These are phyloP conservation scores for Phytophthora sp. DNA, from an alignment of 352 stramenopile genomes.

Conservation along the genomic window DNA sequence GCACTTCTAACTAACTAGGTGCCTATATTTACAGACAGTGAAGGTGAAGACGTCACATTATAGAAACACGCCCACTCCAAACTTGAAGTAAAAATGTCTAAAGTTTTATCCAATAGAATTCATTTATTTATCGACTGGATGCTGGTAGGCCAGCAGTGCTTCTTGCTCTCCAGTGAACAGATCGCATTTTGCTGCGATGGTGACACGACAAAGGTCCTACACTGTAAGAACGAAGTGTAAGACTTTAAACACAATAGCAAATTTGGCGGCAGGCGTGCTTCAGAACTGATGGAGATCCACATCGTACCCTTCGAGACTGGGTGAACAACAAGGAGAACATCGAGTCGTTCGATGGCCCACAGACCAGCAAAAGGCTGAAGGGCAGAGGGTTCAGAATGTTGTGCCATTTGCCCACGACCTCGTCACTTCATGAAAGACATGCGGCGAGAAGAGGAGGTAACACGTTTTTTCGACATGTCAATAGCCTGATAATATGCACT, in stretches of 20 bases:
- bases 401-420: slow-evolving; percentile 6
- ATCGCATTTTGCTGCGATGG: neutral
- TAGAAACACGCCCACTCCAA: slow-evolving; percentile 1
- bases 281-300: slow-evolving; percentile 1
- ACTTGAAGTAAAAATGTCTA: slow-evolving; percentile 4
- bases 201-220: slow-evolving; percentile 9
- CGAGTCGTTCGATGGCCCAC: neutral
- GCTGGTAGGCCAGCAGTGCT: neutral
- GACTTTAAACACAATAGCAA: neutral
- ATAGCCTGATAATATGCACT: neutral
- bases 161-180: neutral
- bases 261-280: neutral
- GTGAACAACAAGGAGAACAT: neutral
- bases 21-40: slow-evolving; percentile 17
- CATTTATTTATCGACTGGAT: neutral
- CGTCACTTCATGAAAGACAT: slow-evolving; percentile 18
- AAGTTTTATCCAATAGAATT: slow-evolving; percentile 9
- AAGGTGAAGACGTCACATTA: slow-evolving; percentile 2
- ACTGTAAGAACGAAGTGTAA: neutral
- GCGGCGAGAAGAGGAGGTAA: slow-evolving; percentile 15
- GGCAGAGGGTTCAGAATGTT: slow-evolving; percentile 1
- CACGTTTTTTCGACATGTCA: no score
- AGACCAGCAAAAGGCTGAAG: slow-evolving; percentile 10
- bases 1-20: no score
- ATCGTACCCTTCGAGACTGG: slow-evolving; percentile 9